Evolutionary conservation across 805 yeast species (phyloP).

Genomic region (Suhomyces sp.): DNA sequence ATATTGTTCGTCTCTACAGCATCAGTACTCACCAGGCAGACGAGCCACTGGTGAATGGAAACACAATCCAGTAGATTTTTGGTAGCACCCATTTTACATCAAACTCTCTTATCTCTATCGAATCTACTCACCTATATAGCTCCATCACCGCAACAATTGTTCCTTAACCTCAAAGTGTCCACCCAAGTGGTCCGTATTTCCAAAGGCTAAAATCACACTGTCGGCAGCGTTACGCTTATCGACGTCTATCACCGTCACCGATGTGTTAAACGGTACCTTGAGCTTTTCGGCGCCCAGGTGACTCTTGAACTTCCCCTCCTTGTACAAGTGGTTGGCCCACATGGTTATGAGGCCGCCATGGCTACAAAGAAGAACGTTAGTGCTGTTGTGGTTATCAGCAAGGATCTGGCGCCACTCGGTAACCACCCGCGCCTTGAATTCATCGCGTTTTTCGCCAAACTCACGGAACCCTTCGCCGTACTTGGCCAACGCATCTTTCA

Average conservation of each 20-base stretch:
- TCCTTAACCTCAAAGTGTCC: slow-evolving; percentile 23
- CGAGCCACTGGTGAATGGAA: too few species aligned
- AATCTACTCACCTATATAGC: neutral
- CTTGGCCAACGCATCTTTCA: slow-evolving; percentile 60
- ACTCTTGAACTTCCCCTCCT: slow-evolving; percentile 35
- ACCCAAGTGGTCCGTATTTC: slow-evolving; percentile 68
- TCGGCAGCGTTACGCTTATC: slow-evolving; percentile 31
- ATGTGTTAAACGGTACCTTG: slow-evolving; percentile 70
- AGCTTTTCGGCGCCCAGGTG: slow-evolving; percentile 38
- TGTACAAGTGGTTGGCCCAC: slow-evolving; percentile 49
- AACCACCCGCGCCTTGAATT: slow-evolving; percentile 48
- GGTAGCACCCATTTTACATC: too few species aligned
- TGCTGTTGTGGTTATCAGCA: slow-evolving; percentile 30
- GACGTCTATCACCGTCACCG: slow-evolving; percentile 65
- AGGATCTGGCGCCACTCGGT: slow-evolving; percentile 44
- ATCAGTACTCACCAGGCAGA: too few species aligned
- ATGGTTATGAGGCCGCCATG: slow-evolving; percentile 83
- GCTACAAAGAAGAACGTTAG: slow-evolving; percentile 60
- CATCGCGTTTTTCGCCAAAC: slow-evolving; percentile 58
- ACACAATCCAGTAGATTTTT: too few species aligned
- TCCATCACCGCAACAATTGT: slow-evolving; percentile 14
- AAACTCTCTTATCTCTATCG: too few species aligned
- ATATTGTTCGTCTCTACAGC: too few species aligned
- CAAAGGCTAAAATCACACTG: slow-evolving; percentile 53
- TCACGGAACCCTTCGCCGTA: slow-evolving; percentile 60